Evolutionary conservation across 1,284 basidiomycete genomes (phyloP), one percentile per base, ranked within the genome.

Genomic region (Ustilago crameri): DNA sequence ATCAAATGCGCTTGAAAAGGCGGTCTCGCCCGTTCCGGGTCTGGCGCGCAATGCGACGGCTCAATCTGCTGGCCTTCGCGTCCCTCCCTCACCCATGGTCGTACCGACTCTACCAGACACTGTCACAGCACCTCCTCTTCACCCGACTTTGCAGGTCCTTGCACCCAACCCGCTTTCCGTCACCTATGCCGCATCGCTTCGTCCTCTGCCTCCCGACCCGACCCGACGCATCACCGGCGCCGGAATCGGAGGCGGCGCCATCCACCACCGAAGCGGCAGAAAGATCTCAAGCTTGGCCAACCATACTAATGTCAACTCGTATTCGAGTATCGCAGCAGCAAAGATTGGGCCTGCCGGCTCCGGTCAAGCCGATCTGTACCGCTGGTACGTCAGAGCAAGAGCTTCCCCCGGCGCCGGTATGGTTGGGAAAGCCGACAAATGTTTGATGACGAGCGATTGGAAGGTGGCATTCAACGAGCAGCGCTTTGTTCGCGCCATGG

Each of bases 401-500:
- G 81, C 81, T 3, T 74, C 74, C 23, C 79, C 81, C 4, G 75
- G 74, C 15, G 74, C 77, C 8, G 76, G 76, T 3, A 66, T 82
- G 59, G 81, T 82, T n/a, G 76, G 76, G 43, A 82, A 81, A 53
- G 81, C 81, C 35, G 79, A 79, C 70, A 82, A 82, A 61, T 82
- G 80, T 38, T 55, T 82, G 32, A 59, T 76, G 48, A 82, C 81
- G 12, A 71, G 67, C 49, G 81, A 82, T 58, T 82, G 81, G 81
- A 76, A 76, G 34, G 80, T 79, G 8, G 81, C 81, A 0, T 82
- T 79, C 54, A 71, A 77, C 40, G 81, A 82, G 71, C 80, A 82
- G 53, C 69, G 75, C 44, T 82, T 82, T 30, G 62, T 92, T 32
- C 88, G 92, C 20, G 90, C 92, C 1, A 88, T 96, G 79, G 93